Percentiles rank a stretch among this genome's conserved stretches.
These are phyloP conservation scores for Diaporthe batatas DNA, from an alignment of 2,329 filamentous ascomycete genomes.

Conservation along the genomic window DNA sequence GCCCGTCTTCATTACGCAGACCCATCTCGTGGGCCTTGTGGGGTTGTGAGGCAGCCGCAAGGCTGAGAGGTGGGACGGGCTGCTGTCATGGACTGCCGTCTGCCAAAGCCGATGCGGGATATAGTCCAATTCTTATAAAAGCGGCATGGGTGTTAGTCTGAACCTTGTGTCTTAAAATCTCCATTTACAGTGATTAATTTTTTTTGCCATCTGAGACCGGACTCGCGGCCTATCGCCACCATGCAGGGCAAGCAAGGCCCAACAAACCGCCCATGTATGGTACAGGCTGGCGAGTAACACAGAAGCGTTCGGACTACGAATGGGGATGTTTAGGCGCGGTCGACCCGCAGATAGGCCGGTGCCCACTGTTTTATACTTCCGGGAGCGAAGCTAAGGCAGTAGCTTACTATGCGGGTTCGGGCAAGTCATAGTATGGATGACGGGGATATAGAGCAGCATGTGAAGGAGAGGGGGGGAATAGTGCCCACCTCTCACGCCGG, in stretches of 20 bases:
- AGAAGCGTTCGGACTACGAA: neutral
- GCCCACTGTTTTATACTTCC: constrained; percentile 28
- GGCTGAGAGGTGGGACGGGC: neutral
- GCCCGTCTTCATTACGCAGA: neutral
- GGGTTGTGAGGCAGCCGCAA: neutral
- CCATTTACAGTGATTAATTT: neutral
- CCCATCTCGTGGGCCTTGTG: neutral
- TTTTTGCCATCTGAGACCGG: constrained; percentile 1
- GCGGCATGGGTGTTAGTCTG: neutral
- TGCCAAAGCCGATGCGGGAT: neutral
- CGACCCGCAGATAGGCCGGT: constrained; percentile 21
- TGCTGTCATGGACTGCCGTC: neutral
- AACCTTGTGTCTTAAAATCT: neutral
- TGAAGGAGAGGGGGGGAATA: neutral
- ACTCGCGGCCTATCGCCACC: constrained; percentile 21
- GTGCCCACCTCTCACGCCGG: neutral
- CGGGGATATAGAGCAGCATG: constrained; percentile 17
- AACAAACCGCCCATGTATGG: neutral
- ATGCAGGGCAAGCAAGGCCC: neutral
- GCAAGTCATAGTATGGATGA: constrained; percentile 8
- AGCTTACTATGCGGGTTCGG: neutral
- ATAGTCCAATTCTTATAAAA: neutral
- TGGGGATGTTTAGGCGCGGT: constrained; percentile 8
- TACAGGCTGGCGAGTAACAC: neutral
- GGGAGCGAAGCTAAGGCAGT: constrained; percentile 20